A percentile compares a stretch with the other conserved stretches of the same genome.
phyloP scores from a whole-genome alignment of 768 basidiomycete species.

The Termitomyces heimii region DNA sequence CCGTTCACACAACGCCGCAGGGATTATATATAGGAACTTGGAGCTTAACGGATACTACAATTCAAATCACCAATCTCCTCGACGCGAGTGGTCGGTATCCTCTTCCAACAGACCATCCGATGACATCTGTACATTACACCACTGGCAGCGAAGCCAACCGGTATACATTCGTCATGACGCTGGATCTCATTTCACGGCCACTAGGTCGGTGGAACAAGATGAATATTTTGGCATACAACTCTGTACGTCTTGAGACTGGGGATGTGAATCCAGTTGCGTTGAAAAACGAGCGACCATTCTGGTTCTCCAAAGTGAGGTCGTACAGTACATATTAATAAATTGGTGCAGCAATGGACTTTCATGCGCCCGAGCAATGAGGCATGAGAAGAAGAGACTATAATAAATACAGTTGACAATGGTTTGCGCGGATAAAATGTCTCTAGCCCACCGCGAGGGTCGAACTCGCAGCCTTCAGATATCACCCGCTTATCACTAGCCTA shows the following conservation, averaged over 20 bases:
- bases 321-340: constrained; percentile 25
- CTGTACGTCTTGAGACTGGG: constrained; percentile 70
- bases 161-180: constrained; percentile 72
- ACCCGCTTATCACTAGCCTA: constrained; percentile 15
- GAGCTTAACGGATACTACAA: constrained; percentile 55
- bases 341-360: not conserved
- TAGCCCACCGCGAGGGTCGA: constrained; percentile 62
- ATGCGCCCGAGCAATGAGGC: not conserved
- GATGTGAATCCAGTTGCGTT: constrained; percentile 64
- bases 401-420: no score
- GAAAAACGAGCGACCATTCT: constrained; percentile 86
- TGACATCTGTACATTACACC: not conserved
- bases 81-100: constrained; percentile 44
- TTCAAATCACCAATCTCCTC: constrained; percentile 58
- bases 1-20: constrained; percentile 26
- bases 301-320: constrained; percentile 88
- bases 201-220: constrained; percentile 84
- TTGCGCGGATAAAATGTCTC: no score
- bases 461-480: constrained; percentile 75
- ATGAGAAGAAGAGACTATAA: no score
- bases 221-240: constrained; percentile 67
- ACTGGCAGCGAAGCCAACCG: constrained; percentile 23
- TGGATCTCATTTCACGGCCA: constrained; percentile 67
- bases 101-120: constrained; percentile 14
- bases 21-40: constrained; percentile 71